phyloP scores from a whole-genome alignment of 73 alveolate genomes.

The Tetrahymena malaccensis region DNA sequence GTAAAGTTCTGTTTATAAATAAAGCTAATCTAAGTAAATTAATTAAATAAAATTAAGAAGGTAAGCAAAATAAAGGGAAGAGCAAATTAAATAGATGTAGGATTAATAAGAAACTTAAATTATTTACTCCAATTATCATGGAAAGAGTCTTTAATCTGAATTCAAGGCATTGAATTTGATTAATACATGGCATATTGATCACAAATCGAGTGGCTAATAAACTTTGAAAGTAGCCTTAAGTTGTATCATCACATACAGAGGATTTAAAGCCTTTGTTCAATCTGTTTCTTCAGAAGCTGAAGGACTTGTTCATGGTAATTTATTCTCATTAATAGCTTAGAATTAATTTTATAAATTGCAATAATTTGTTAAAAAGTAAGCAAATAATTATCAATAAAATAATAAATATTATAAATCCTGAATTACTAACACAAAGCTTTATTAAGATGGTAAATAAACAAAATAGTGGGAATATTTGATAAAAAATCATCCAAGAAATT shows the following conservation, averaged over 20 bases:
- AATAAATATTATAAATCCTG: no score
- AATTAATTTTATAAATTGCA: no score
- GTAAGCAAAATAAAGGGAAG: not conserved
- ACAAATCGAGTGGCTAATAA: not conserved
- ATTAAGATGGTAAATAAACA: no score
- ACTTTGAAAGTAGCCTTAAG: not conserved
- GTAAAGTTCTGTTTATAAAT: not conserved
- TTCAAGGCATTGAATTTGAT: not conserved
- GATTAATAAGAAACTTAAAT: not conserved
- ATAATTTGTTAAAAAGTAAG: no score
- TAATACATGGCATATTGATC: not conserved
- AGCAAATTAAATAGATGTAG: not conserved
- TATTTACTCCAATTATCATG: not conserved
- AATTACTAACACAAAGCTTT: no score
- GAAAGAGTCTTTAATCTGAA: not conserved
- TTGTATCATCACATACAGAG: not conserved
- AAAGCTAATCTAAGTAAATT: not conserved
- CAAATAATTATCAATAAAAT: no score
- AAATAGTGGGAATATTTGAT: no score
- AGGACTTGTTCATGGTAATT: not conserved
- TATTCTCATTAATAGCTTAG: no score
- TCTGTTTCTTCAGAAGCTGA: not conserved
- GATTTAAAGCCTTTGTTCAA: not conserved
- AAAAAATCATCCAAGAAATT: not conserved
- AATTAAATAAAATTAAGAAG: not conserved